phyloP scores from a whole-genome alignment of 176 grass and related monocot species.

The Carex parvula region DNA sequence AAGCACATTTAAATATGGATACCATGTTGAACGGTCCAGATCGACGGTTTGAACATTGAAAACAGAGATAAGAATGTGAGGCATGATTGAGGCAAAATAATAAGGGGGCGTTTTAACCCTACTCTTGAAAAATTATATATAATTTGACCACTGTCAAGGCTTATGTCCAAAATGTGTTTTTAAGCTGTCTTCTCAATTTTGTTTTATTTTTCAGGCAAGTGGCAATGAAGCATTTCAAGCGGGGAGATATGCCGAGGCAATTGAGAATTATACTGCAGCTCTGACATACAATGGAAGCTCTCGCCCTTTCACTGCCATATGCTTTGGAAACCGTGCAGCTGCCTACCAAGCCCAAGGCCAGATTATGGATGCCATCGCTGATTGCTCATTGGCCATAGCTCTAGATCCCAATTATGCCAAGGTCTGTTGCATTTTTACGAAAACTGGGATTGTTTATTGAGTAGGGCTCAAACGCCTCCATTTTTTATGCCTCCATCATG shows the following conservation, averaged over 20 bases:
- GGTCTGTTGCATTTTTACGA: conserved; percentile 33
- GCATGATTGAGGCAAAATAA: too few species aligned
- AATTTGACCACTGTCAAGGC: neutral
- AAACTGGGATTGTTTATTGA: neutral
- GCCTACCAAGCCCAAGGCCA: conserved; percentile 89
- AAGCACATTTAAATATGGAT: too few species aligned
- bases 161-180: conserved; percentile 6
- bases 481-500: too few species aligned
- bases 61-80: too few species aligned
- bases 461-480: too few species aligned
- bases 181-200: conserved; percentile 1
- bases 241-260: conserved; percentile 60
- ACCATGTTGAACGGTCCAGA: too few species aligned
- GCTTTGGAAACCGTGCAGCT: conserved; percentile 93
- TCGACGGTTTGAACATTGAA: too few species aligned
- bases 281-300: conserved; percentile 71
- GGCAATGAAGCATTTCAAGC: conserved; percentile 94
- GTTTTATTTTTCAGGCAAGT: conserved; percentile 50
- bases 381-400: conserved; percentile 94
- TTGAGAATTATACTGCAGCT: conserved; percentile 81
- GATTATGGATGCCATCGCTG: conserved; percentile 93
- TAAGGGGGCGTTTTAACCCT: too few species aligned
- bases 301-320: conserved; percentile 69
- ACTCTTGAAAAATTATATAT: neutral
- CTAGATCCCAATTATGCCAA: conserved; percentile 83